Evolutionary conservation across 805 yeast species (phyloP).

Genomic region (Sungouiella thailandica): DNA sequence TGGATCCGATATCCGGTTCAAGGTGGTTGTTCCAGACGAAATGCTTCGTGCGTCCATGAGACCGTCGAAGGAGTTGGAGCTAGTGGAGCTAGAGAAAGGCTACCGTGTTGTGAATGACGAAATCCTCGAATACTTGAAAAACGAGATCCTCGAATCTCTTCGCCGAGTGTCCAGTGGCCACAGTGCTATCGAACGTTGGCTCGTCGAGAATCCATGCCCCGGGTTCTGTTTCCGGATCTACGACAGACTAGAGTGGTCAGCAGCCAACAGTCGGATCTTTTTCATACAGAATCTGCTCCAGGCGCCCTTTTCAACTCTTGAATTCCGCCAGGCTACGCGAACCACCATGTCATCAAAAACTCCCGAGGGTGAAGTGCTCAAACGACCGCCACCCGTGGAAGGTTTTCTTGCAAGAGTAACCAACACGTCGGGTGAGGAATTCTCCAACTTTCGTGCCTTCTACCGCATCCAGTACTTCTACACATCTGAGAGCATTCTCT

Average conservation of each 20-base stretch:
- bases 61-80: conserved; percentile 3
- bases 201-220: conserved; percentile 21
- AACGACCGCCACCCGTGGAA: conserved; percentile 73
- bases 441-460: conserved; percentile 36
- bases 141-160: conserved; percentile 32
- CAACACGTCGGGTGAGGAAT: conserved; percentile 42
- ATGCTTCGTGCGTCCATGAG: conserved; percentile 9
- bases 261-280: conserved; percentile 24
- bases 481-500: conserved; percentile 56
- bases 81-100: conserved; percentile 15
- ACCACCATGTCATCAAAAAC: conserved; percentile 26
- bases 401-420: conserved; percentile 68
- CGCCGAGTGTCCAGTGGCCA: conserved; percentile 4
- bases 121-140: conserved; percentile 35
- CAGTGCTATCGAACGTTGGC: conserved; percentile 14
- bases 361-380: conserved; percentile 2
- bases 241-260: conserved; percentile 62
- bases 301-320: conserved; percentile 46
- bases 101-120: conserved; percentile 21
- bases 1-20: conserved; percentile 39
- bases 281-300: conserved; percentile 25
- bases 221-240: conserved; percentile 60
- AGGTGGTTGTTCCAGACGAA: conserved; percentile 40
- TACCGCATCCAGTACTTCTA: conserved; percentile 58
- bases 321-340: conserved; percentile 47